Percentiles rank a stretch among this genome's conserved stretches.
These are phyloP conservation scores for Verticillium klebahnii DNA, from an alignment of 2,329 filamentous ascomycete genomes.

Conservation along the genomic window DNA sequence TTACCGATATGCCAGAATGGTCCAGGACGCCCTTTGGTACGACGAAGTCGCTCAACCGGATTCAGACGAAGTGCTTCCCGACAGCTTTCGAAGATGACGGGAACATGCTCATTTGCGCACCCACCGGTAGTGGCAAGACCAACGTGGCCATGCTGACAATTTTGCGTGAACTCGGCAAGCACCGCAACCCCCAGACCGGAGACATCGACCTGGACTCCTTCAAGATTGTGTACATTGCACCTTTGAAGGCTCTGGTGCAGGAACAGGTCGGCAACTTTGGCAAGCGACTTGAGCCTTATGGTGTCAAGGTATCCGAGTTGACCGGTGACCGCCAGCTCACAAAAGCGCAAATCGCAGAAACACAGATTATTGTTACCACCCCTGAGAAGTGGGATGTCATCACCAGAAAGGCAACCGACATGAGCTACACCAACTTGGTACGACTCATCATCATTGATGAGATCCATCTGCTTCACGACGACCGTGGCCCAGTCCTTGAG, in stretches of 20 bases:
- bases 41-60: slow-evolving; percentile 84
- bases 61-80: slow-evolving; percentile 90
- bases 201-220: slow-evolving; percentile 94
- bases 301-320: slow-evolving; percentile 89
- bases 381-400: slow-evolving; percentile 99
- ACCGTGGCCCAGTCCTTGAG: slow-evolving; percentile 92
- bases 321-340: slow-evolving; percentile 97
- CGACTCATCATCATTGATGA: slow-evolving; percentile 95
- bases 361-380: slow-evolving; percentile 96
- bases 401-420: slow-evolving; percentile 92
- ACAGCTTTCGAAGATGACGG: slow-evolving; percentile 90
- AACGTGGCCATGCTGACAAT: slow-evolving; percentile 98
- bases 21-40: slow-evolving; percentile 79
- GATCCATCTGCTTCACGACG: slow-evolving; percentile 95
- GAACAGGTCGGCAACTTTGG: slow-evolving; percentile 98
- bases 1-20: slow-evolving; percentile 90
- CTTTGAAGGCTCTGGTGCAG: slow-evolving; percentile 90
- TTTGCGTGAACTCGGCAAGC: slow-evolving; percentile 92
- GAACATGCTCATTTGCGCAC: slow-evolving; percentile 96
- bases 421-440: slow-evolving; percentile 96
- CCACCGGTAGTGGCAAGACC: slow-evolving; percentile 95
- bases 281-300: slow-evolving; percentile 82
- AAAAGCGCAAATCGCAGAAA: slow-evolving; percentile 97
- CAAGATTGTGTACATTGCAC: slow-evolving; percentile 98
- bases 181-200: slow-evolving; percentile 83